Evolutionary conservation across 352 stramenopile species (phyloP).

Genomic region (Globisporangium emineosum): DNA sequence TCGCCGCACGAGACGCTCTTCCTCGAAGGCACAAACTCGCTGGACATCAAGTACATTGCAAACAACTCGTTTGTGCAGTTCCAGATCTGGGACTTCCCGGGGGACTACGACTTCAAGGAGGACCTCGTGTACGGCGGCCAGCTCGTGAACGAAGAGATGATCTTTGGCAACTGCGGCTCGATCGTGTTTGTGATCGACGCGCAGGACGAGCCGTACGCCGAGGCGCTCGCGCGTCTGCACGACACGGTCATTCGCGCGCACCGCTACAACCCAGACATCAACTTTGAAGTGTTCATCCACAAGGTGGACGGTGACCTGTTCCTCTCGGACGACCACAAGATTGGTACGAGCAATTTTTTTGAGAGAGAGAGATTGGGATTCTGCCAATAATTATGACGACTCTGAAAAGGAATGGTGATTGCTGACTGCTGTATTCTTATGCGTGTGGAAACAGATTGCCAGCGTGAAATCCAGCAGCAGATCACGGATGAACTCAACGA

Average conservation of each 20-base stretch:
- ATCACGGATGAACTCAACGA: slow-evolving; percentile 96
- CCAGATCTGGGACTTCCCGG: slow-evolving; percentile 99
- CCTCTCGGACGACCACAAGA: slow-evolving; percentile 98
- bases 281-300: slow-evolving; percentile 99
- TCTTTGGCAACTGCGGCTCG: slow-evolving; percentile 89
- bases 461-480: slow-evolving; percentile 96
- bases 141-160: slow-evolving; percentile 90
- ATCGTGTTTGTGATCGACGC: slow-evolving; percentile 98
- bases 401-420: too few relatives aligned
- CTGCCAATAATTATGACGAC: too few relatives aligned
- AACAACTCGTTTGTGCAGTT: slow-evolving; percentile 98
- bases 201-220: slow-evolving; percentile 91
- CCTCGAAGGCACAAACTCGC: slow-evolving; percentile 71
- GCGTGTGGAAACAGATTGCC: slow-evolving; percentile 79
- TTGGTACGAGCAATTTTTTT: too few relatives aligned
- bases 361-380: too few relatives aligned
- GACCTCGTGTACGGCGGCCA: slow-evolving; percentile 87
- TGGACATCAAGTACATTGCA: slow-evolving; percentile 96
- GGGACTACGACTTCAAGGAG: slow-evolving; percentile 92
- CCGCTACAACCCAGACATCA: slow-evolving; percentile 93
- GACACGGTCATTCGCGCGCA: slow-evolving; percentile 87
- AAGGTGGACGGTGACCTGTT: slow-evolving; percentile 99
- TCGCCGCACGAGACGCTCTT: slow-evolving; percentile 97
- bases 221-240: slow-evolving; percentile 84
- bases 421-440: background rate